Evolutionary conservation across 371 early-diverging fungal species (phyloP).

Genomic region (Phascolomyces articulosus): DNA sequence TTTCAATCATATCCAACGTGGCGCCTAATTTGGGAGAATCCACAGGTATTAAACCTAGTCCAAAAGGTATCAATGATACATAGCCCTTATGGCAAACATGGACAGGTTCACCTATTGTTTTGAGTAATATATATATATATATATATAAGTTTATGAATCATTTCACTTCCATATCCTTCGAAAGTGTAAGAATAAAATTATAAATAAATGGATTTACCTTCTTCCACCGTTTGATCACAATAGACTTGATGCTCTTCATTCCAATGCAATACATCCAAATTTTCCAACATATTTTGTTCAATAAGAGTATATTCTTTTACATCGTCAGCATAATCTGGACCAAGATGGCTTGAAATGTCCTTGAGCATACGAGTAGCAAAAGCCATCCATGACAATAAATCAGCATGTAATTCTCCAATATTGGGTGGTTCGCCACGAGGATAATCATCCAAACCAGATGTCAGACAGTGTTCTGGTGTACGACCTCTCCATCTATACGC

Average conservation of each 20-base stretch:
- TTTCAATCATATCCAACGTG: slow-evolving; percentile 74
- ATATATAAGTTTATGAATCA: too few species aligned
- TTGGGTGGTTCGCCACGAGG: slow-evolving; percentile 82
- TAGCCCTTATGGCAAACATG: slow-evolving; percentile 91
- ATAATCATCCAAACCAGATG: slow-evolving; percentile 96
- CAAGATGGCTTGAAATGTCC: slow-evolving; percentile 66
- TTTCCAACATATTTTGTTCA: slow-evolving; percentile 41
- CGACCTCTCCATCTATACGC: slow-evolving; percentile 95
- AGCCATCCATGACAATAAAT: slow-evolving; percentile 90
- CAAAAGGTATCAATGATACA: slow-evolving; percentile 80
- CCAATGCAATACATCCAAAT: slow-evolving; percentile 77
- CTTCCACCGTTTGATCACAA: slow-evolving; percentile 75
- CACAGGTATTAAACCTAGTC: slow-evolving; percentile 74
- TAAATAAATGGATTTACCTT: slow-evolving; percentile 10
- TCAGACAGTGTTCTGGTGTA: slow-evolving; percentile 81
- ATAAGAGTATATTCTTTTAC: slow-evolving; percentile 58
- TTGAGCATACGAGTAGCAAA: slow-evolving; percentile 75
- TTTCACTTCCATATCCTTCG: too few species aligned
- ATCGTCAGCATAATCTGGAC: slow-evolving; percentile 51
- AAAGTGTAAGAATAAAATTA: too few species aligned
- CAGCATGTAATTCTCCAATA: slow-evolving; percentile 88
- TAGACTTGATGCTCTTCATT: slow-evolving; percentile 70
- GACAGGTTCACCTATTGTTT: slow-evolving; percentile 46
- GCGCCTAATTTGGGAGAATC: slow-evolving; percentile 73
- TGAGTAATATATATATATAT: too few species aligned